Conservation (phyloP, 345 rosid genomes). For the Crucihimalaya himalaica region DNA sequence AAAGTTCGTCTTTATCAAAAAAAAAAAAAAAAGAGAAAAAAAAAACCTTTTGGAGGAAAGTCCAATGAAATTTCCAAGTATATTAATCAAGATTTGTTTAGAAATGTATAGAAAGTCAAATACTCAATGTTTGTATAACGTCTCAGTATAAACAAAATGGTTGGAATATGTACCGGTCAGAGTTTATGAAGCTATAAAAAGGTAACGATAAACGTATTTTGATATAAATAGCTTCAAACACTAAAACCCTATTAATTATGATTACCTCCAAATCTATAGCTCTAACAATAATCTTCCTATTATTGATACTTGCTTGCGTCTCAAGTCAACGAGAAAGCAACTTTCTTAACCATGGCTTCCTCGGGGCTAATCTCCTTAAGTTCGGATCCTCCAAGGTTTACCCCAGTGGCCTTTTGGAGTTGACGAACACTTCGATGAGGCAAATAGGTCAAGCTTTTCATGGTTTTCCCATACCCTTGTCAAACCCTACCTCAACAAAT, state of each 20-base stretch:
- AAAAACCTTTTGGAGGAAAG: not conserved
- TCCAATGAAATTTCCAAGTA: conserved; percentile 7
- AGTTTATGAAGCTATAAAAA: conserved; percentile 23
- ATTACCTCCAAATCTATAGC: conserved; percentile 19
- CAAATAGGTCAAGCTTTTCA: conserved; percentile 53
- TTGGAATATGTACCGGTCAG: conserved; percentile 25
- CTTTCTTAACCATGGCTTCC: conserved; percentile 53
- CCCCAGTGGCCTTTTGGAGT: conserved; percentile 55
- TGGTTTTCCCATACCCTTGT: conserved; percentile 41
- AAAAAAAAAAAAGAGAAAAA: not conserved
- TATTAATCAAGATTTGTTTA: conserved; percentile 7
- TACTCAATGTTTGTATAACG: not conserved
- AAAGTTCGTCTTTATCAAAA: not conserved
- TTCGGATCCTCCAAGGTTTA: conserved; percentile 45
- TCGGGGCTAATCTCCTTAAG: conserved; percentile 40
- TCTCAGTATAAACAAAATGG: conserved; percentile 12
- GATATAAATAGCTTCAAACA: not conserved
- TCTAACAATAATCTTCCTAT: conserved; percentile 4
- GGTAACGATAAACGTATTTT: not conserved
- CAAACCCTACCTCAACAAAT: conserved; percentile 15
- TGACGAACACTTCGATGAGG: conserved; percentile 49
- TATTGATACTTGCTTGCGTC: conserved; percentile 13
- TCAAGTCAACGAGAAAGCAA: conserved; percentile 35
- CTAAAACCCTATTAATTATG: not conserved
- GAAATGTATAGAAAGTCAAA: conserved; percentile 26